These are phyloP conservation scores for Cryomyces antarcticus DNA, from an alignment of 495 filamentous ascomycete species.

Conservation along the genomic window DNA sequence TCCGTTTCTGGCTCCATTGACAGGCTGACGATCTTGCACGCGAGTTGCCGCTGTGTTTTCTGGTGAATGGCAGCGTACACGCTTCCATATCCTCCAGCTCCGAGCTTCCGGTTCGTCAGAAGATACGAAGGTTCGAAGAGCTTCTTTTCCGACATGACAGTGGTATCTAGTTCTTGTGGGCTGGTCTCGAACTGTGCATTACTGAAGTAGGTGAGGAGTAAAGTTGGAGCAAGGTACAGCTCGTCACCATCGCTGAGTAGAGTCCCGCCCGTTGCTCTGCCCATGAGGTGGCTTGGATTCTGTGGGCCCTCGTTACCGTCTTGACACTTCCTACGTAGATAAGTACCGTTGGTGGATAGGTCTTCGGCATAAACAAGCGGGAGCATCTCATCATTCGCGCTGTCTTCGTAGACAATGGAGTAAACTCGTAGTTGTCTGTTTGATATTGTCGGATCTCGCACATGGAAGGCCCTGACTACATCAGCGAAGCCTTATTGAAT, in stretches of 20 bases:
- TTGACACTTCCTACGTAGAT: background rate
- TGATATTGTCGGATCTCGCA: slow-evolving; percentile 15
- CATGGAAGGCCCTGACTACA: too few species aligned
- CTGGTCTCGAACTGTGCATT: background rate
- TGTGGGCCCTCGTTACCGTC: background rate
- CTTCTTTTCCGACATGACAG: background rate
- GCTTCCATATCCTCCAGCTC: slow-evolving; percentile 15
- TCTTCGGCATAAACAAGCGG: slow-evolving; percentile 22
- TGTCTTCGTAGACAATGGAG: slow-evolving; percentile 17
- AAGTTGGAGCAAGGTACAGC: slow-evolving; percentile 6
- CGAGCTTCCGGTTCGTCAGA: slow-evolving; percentile 15
- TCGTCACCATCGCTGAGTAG: slow-evolving; percentile 18
- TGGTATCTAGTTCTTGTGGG: too few species aligned
- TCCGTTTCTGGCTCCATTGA: background rate
- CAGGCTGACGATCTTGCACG: slow-evolving; percentile 22
- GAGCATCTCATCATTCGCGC: slow-evolving; percentile 5
- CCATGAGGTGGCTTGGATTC: background rate
- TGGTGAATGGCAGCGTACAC: slow-evolving; percentile 16
- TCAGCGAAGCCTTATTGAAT: too few species aligned
- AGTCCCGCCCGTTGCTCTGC: slow-evolving; percentile 4
- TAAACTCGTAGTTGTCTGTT: slow-evolving; percentile 20
- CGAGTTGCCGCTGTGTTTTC: slow-evolving; percentile 16
- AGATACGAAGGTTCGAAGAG: slow-evolving; percentile 12
- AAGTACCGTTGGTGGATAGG: slow-evolving; percentile 20
- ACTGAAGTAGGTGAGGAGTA: background rate